phyloP scores from a whole-genome alignment of 441 rosid genomes.

The Populus hybrid region DNA sequence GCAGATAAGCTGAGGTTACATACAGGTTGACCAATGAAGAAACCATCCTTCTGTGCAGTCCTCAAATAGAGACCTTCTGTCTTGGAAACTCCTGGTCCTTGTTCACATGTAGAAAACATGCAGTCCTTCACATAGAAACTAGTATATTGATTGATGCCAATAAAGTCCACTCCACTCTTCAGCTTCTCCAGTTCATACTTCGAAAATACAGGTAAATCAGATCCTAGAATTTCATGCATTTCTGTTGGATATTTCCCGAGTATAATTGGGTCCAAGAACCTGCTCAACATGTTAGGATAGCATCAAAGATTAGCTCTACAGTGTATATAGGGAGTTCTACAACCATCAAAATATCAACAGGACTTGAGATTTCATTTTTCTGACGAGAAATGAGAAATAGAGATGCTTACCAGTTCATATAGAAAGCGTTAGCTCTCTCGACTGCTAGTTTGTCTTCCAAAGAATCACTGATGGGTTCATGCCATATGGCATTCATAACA shows the following conservation, averaged over 20 bases:
- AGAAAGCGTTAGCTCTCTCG: conserved; percentile 48
- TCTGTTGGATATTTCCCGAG: conserved; percentile 57
- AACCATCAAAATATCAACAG: not conserved
- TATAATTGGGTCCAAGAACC: conserved; percentile 67
- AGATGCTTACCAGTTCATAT: conserved; percentile 38
- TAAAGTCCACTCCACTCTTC: conserved; percentile 49
- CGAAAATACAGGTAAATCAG: conserved; percentile 48
- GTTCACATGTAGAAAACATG: conserved; percentile 39
- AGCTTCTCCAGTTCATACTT: conserved; percentile 35
- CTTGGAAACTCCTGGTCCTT: conserved; percentile 48
- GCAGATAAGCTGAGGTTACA: conserved; percentile 6
- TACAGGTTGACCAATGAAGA: conserved; percentile 53
- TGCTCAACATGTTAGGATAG: conserved; percentile 14
- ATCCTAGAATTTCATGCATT: conserved; percentile 52
- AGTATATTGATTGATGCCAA: conserved; percentile 68
- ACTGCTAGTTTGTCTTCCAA: conserved; percentile 44
- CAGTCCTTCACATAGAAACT: conserved; percentile 60
- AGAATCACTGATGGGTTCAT: conserved; percentile 52
- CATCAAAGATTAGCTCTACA: not conserved
- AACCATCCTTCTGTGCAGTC: conserved; percentile 32
- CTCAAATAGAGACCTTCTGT: conserved; percentile 48
- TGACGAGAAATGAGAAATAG: not conserved
- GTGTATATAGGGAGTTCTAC: not conserved
- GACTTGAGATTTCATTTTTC: not conserved
- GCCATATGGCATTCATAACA: conserved; percentile 45